These are phyloP conservation scores for Trichoderma asperelloides DNA, from an alignment of 495 filamentous ascomycete genomes.

Conservation along the genomic window DNA sequence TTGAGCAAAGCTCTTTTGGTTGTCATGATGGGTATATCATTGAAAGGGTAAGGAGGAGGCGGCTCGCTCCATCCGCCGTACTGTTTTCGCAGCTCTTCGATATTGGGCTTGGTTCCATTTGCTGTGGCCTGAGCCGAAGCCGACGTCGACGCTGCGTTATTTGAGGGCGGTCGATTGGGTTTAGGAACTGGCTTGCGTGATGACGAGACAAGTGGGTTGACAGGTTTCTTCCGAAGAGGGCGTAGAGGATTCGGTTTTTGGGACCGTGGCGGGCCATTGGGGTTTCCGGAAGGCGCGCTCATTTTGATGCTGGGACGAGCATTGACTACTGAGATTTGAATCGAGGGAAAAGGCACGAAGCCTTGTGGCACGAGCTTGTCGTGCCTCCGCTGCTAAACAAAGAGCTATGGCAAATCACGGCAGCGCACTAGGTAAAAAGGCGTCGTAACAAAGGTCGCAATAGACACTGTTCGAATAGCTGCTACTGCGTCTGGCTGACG, in stretches of 20 bases:
- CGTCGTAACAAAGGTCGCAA: background rate
- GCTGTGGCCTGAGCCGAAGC: background rate
- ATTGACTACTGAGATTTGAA: background rate
- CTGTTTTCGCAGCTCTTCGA: conserved; percentile 28
- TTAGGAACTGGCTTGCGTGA: background rate
- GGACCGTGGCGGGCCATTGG: background rate
- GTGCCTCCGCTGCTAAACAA: background rate
- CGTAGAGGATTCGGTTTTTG: background rate
- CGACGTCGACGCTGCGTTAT: background rate
- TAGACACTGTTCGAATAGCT: background rate
- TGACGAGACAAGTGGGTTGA: background rate
- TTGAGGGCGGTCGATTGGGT: background rate
- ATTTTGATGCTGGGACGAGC: background rate
- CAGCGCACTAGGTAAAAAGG: background rate
- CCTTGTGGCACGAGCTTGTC: conserved; percentile 1
- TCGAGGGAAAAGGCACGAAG: background rate
- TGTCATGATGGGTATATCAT: conserved; percentile 65
- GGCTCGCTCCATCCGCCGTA: conserved; percentile 56
- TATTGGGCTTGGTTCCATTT: background rate
- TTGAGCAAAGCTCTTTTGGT: conserved; percentile 74
- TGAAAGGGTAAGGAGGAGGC: conserved; percentile 35
- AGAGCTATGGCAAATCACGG: background rate
- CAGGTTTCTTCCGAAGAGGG: background rate
- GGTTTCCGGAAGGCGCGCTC: background rate
- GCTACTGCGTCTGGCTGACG: background rate